Evolutionary conservation across 352 stramenopile genomes (phyloP).

Genomic region (Hyaloperonospora brassicae): DNA sequence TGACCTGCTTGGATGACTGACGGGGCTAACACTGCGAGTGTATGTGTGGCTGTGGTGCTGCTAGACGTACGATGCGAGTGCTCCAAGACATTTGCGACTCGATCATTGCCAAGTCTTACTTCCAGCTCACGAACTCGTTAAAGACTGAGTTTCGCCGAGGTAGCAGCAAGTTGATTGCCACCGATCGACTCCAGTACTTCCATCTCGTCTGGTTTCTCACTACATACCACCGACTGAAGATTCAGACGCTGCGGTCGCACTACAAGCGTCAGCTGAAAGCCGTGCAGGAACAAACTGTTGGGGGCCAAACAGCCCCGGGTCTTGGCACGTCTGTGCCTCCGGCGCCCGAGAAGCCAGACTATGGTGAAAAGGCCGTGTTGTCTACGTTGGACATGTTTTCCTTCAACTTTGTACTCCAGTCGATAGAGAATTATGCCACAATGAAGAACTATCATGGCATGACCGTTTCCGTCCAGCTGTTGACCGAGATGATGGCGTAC

Average conservation of each 20-base stretch:
- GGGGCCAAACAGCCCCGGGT: conserved; percentile 47
- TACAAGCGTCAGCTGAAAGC: conserved; percentile 51
- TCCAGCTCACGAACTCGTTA: conserved; percentile 78
- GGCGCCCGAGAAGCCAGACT: conserved; percentile 36
- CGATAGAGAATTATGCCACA: conserved; percentile 76
- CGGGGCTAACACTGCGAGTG: conserved; percentile 1
- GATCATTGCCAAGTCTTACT: conserved; percentile 71
- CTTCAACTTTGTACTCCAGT: conserved; percentile 87
- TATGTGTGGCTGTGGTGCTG: conserved; percentile 8
- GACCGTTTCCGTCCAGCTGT: conserved; percentile 68
- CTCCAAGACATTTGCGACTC: conserved; percentile 66
- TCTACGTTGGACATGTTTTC: conserved; percentile 87
- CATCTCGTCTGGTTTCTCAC: conserved; percentile 83
- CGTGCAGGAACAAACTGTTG: conserved; percentile 45
- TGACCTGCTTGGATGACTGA: background rate
- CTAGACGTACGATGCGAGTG: conserved; percentile 53
- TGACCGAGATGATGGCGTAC: conserved; percentile 84
- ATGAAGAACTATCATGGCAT: conserved; percentile 80
- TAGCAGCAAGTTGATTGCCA: conserved; percentile 74
- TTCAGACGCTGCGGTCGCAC: conserved; percentile 60
- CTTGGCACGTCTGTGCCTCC: conserved; percentile 35
- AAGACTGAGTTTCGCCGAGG: conserved; percentile 82
- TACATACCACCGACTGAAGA: conserved; percentile 68
- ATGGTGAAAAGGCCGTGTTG: conserved; percentile 75
- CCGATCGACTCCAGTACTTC: conserved; percentile 85